These are phyloP conservation scores for Mortierella sp. DNA, from an alignment of 371 early-diverging fungal genomes.

Conservation along the genomic window DNA sequence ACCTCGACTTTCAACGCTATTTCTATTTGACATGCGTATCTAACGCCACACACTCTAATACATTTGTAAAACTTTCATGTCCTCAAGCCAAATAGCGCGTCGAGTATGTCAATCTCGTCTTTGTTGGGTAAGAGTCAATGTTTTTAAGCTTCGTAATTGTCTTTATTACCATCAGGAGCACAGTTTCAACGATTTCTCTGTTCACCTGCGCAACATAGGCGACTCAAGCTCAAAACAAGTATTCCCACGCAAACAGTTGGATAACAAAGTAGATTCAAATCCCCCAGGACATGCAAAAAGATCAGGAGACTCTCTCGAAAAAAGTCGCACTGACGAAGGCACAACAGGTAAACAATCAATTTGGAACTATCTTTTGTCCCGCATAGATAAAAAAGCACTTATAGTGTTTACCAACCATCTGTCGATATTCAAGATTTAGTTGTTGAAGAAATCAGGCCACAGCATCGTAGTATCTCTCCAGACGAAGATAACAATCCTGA, in stretches of 20 bases:
- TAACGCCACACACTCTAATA: not conserved
- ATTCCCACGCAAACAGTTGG: conserved; percentile 13
- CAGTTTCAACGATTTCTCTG: not conserved
- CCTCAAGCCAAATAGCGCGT: conserved; percentile 11
- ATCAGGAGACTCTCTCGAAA: conserved; percentile 18
- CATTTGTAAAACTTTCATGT: not conserved
- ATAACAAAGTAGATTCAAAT: conserved; percentile 12
- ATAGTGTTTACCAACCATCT: not conserved
- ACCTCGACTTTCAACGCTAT: not conserved
- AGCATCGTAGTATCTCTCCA: conserved; percentile 3
- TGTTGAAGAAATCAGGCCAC: conserved; percentile 13
- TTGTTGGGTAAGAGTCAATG: conserved; percentile 37
- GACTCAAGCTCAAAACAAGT: conserved; percentile 11
- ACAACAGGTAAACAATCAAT: conserved; percentile 13
- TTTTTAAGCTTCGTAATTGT: not conserved
- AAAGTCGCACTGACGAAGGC: not conserved
- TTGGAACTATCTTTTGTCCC: not conserved
- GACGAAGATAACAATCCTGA: conserved; percentile 3
- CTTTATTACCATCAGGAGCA: not conserved
- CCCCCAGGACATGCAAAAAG: conserved; percentile 16
- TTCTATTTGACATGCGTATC: not conserved
- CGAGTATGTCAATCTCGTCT: conserved; percentile 51
- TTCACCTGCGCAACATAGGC: conserved; percentile 11
- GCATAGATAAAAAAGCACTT: not conserved
- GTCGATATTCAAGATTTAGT: not conserved